Evolutionary conservation across 73 alveolate species (phyloP).

Genomic region (Paramecium primaurelia): DNA sequence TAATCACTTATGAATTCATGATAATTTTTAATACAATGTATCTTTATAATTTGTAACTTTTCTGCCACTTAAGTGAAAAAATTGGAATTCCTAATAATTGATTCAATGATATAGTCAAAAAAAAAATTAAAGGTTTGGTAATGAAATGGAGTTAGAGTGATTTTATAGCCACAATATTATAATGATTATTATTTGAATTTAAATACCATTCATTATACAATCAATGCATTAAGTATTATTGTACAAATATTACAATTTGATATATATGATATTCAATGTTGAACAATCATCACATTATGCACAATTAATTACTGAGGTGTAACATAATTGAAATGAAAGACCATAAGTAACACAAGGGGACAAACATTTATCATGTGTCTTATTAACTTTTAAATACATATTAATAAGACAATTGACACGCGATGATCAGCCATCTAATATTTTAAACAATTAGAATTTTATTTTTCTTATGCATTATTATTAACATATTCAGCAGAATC

Average conservation of each 20-base stretch:
- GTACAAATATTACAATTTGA: background rate
- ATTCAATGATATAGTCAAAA: too few species aligned
- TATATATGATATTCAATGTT: background rate
- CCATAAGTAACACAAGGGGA: background rate
- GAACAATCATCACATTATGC: background rate
- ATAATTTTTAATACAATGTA: too few species aligned
- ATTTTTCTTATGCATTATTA: background rate
- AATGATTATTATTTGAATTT: background rate
- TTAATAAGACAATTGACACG: background rate
- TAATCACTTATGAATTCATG: too few species aligned
- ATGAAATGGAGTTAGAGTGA: too few species aligned
- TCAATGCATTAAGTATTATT: background rate
- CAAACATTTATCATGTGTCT: background rate
- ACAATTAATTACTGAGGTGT: background rate
- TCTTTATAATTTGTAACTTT: too few species aligned
- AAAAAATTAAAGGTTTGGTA: too few species aligned
- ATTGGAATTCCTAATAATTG: too few species aligned
- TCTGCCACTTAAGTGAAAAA: too few species aligned
- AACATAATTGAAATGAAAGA: background rate
- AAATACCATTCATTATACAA: background rate
- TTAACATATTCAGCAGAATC: background rate
- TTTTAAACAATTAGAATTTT: background rate
- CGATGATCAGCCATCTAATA: background rate
- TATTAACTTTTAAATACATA: background rate
- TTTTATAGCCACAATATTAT: too few species aligned